Base-by-base conservation (phyloP, 768 basidiomycete species). In the Butyriboletus loyo region DNA sequence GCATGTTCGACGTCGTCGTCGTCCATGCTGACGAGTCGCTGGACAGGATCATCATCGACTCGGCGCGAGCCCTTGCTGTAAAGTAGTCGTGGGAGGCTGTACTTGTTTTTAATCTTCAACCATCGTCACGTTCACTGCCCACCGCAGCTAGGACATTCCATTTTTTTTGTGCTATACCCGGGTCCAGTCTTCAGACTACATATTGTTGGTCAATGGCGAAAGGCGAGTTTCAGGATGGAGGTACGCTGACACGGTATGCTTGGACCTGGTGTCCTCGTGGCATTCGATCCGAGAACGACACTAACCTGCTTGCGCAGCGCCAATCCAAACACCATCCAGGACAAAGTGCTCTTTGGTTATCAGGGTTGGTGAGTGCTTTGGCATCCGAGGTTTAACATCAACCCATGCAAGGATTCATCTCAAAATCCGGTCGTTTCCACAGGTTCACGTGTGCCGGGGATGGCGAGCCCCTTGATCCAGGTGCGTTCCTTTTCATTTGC, bases 291-390 rank as follows among this genome's bases (percentile, higher is more conserved):
- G 10, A 10, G 36, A 2, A 5, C 30, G 24, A 28, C 19, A 7
- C 53, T 32, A 4, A 49, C 31, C 2, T 32, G 4, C 24, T 1
- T 17, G n/a, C 0, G 19, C 49, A 77, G 87, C 57, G 85, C 86
- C 10, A 77, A 87, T 63, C 82, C 90, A 24, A 78, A 77, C 6
- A 89, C 88, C 10, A 89, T 93, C 42, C 87, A 89, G 51, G 81
- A 89, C 72, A 93, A 92, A 64, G 83, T 91, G 59, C 69, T 93
- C 28, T 87, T 92, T 0, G 90, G 90, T 32, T 92, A 92, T 66
- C 91, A 92, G 70, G 91, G 89, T 66, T 92, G 90, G 90, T 89
- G 48, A 51, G 81, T 60, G 46, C 17, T 19, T 14, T 22, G 14
- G 15, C 6, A 4, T 14, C 13, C 0, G 2, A 10, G n/a, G 2